Base-by-base conservation (phyloP, 2,329 filamentous ascomycete genomes). In the Aspergillus sp. region DNA sequence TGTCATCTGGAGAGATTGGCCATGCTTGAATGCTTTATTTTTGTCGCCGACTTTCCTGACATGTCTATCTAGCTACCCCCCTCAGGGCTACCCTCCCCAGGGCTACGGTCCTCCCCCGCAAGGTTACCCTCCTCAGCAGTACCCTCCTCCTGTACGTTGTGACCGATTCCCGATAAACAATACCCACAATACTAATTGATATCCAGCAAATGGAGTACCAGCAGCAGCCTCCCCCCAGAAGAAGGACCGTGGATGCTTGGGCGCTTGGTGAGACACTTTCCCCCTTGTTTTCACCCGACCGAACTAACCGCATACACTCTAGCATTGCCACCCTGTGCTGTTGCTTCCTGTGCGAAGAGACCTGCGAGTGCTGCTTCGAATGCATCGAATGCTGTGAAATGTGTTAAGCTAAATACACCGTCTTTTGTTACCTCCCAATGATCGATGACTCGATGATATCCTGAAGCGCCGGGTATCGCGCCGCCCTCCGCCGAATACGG, bases 311-410 rank as follows among this genome's bases (percentile, higher is more conserved):
- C 37, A 26, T 13, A 27, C 32, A 27, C 27, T 19, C 13, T 45
- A 75, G 77, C 65, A 59, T 81, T 39, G 77, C 76, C 38, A 70
- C 69, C 30, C 61, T 83, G 32, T 83, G 79, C 68, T 84, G 80
- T 61, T 83, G 79, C 58, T 83, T 79, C 64, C 70, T 83, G 27
- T 81, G 77, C 55, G 80, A 82, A 58, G 80, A 83, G 63, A 72
- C 75, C 27, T 83, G 80, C 56, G 79, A 82, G 61, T 82, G 79
- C 66, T 83, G 79, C 58, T 67, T 73, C n/a, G 79, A 82, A 5
- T 82, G 78, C 61, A 76, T 76, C 54, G 77, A 77, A 46, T 79
- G 74, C 61, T 72, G 66, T 42, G 63, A 67, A 40, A 57, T 62
- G 57, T 67, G 64, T 49, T 66, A 62, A 55, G 38, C 42, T 19